phyloP scores from a whole-genome alignment of 192 early-diverging fungal species.

The Backusella tuberculispora region DNA sequence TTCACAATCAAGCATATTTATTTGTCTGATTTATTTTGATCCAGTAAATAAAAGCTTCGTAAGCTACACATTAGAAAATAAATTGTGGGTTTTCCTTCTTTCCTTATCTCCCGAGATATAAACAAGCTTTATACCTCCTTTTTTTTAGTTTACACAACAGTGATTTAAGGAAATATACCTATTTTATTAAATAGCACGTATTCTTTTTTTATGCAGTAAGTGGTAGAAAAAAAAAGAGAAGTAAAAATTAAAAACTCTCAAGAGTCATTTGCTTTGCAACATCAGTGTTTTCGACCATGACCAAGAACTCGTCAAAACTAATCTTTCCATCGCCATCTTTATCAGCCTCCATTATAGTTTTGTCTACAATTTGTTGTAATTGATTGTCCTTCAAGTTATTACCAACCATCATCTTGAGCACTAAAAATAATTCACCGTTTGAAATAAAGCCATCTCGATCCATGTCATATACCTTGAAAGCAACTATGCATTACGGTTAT shows the following conservation, averaged over 20 bases:
- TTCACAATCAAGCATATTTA: no score
- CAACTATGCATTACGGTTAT: slow-evolving; percentile 57
- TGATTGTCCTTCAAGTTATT: slow-evolving; percentile 95
- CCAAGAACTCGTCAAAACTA: slow-evolving; percentile 94
- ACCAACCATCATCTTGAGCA: slow-evolving; percentile 99
- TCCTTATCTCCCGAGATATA: no score
- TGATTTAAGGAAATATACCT: neutral
- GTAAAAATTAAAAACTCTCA: slow-evolving; percentile 59
- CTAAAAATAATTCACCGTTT: slow-evolving; percentile 98
- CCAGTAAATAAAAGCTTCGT: no score
- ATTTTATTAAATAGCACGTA: neutral
- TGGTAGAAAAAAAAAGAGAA: neutral
- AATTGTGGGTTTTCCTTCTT: no score
- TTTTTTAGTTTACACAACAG: neutral
- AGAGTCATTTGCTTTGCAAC: slow-evolving; percentile 96
- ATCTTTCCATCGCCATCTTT: slow-evolving; percentile 94
- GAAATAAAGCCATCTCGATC: slow-evolving; percentile 98
- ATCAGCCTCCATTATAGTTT: slow-evolving; percentile 99
- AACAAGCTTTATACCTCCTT: neutral
- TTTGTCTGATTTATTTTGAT: no score
- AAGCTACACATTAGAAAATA: no score
- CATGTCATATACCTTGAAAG: slow-evolving; percentile 99
- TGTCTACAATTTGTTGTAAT: slow-evolving; percentile 99
- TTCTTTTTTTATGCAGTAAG: neutral
- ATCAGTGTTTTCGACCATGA: slow-evolving; percentile 95